Evolutionary conservation across 805 yeast genomes (phyloP), one percentile per base, ranked within the genome.

Genomic region (Myxozyma nipponensis): DNA sequence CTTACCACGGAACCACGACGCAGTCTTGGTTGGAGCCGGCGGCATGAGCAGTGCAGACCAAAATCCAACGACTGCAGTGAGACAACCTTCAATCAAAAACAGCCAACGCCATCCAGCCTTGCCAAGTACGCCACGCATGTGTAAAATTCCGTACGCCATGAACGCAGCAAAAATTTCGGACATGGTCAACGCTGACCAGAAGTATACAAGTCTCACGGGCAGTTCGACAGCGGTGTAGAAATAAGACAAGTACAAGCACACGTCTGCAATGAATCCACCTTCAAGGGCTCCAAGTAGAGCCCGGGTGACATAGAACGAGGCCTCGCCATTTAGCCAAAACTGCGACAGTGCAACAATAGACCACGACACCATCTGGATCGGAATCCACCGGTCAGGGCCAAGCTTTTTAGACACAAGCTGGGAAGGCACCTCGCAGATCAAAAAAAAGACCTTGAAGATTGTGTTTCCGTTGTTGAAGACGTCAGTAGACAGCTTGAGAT

Each of bases 231-330:
- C 63, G 2, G 79, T 82, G 66, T 77, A 83, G 66, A 82, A 83
- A 66, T 81, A 83, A 1, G 83, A 76, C 64, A 83, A 68, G 81
- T 83, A 83, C 42, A 82, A 66, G 48, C 77, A 74, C 28, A 76
- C 67, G 59, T 82, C 87, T 30, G 84, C 82, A 49, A 83, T 81
- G 50, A 81, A 81, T 0, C 87, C 87, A 50, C 87, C 86, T 63
- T 82, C 82, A 10, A 77, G 65, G 7, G 74, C 60, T 2, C 83
- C 86, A 38, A 80, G 60, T 2, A 79, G 67, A 1, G 74, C 76
- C 52, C 86, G 68, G 4, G 77, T 70, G 7, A 68, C 71, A 43
- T 67, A 69, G 56, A 77, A 80, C 0, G 50, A 39, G n/a, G 48
- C 46, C 10, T 13, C 28, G 15, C 77, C 72, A 2, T 56, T 64